Evolutionary conservation across 73 alveolate species (phyloP).

Genomic region (Uronychia setigera): DNA sequence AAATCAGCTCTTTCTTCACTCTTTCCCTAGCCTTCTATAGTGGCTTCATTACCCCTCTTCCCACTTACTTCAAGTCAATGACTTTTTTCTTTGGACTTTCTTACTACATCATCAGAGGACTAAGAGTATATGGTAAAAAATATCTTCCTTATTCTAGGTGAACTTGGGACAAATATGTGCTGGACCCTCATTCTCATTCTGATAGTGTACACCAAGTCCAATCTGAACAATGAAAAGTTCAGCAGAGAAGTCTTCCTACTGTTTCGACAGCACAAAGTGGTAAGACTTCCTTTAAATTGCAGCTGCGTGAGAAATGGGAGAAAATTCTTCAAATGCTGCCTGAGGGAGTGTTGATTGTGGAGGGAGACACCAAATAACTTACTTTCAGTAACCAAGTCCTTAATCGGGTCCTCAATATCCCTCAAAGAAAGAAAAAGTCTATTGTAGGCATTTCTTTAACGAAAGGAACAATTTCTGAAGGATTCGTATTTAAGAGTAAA

Average conservation of each 20-base stretch:
- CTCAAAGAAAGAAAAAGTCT: neutral
- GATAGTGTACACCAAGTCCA: constrained; percentile 2
- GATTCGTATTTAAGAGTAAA: neutral
- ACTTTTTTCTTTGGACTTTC: neutral
- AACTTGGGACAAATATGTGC: neutral
- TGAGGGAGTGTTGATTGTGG: neutral
- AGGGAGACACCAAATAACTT: neutral
- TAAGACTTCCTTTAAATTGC: neutral
- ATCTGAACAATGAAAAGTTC: neutral
- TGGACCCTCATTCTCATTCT: neutral
- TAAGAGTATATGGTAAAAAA: neutral
- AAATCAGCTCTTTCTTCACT: neutral
- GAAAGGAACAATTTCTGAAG: neutral
- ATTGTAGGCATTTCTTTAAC: neutral
- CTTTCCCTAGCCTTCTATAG: neutral
- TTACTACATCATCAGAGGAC: neutral
- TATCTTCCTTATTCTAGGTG: neutral
- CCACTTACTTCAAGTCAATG: neutral
- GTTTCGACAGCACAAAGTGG: neutral
- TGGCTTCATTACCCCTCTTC: neutral
- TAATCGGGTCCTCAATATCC: neutral
- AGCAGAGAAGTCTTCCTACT: neutral
- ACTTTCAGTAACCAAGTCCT: neutral
- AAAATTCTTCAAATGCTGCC: neutral
- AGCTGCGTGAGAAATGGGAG: neutral